Evolutionary conservation across 2,329 filamentous ascomycete species (phyloP), one percentile per base, ranked within the genome.

Genomic region (Exophiala aquamarina): DNA sequence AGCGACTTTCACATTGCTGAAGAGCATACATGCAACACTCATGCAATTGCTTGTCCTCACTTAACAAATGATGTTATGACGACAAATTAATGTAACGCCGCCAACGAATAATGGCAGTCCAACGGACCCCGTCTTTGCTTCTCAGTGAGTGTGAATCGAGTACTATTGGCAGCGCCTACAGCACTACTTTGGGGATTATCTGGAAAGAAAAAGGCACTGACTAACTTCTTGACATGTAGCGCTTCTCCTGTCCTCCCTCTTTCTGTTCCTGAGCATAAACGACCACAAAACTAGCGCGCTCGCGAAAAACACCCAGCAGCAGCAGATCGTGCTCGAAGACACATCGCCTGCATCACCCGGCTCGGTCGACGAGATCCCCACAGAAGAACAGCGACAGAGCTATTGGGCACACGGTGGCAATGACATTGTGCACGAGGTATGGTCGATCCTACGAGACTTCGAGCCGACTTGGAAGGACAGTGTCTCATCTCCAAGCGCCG

Each of bases 401-500:
- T 57, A 54, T 41, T 47, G 44, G 44, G 37, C 46, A 15, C 32
- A 57, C 26, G 55, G 55, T 20, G 55, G 55, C 20, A 54, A 58
- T 34, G 51, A 58, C 26, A 40, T 52, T 21, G 53, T 58, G 18
- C 55, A 58, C 33, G 50, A 56, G 20, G 44, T 58, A 20, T 59
- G 57, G 57, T 57, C 55, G 9, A 32, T 50, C 10, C 37, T 59
- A 20, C 44, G 54, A 14, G 54, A 57, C 36, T 49, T 47, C 15
- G 57, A 59, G 20, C 56, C 55, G 31, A 52, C 51, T 40, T 57
- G 51, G 52, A 58, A 55, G 23, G 56, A 59, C 41, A 53, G 44
- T 28, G 44, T 52, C 10, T 44, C 44, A 8, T 41, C 49, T 11
- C 63, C 48, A 13, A 81, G 78, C 61, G 11, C 23, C 23, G n/a